A percentile compares a stretch with the other conserved stretches of the same genome.
phyloP scores from a whole-genome alignment of 331 rosid genomes.

The Pyrus hybrid region DNA sequence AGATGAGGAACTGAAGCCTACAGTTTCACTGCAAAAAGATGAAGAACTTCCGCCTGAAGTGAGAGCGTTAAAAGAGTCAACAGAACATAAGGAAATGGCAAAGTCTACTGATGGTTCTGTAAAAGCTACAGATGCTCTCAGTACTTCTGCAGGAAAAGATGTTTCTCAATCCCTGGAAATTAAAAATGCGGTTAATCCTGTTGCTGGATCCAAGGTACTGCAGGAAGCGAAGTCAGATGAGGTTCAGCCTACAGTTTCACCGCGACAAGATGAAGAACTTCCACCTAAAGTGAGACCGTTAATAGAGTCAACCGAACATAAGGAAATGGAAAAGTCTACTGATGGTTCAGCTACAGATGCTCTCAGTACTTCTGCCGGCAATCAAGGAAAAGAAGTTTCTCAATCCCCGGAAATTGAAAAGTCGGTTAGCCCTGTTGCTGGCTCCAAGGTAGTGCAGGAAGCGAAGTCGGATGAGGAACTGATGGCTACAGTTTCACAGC shows the following conservation, averaged over 20 bases:
- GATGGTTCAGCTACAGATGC: neutral
- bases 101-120: neutral
- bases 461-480: constrained; percentile 9
- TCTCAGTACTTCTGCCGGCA: neutral
- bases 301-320: neutral
- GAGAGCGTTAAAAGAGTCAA: neutral
- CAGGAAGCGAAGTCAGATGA: constrained; percentile 19
- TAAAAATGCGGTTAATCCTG: constrained; percentile 18
- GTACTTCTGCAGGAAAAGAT: neutral
- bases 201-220: constrained; percentile 1
- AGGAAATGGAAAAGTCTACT: neutral
- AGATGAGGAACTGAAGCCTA: constrained; percentile 3
- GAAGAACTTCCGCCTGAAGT: constrained; percentile 7
- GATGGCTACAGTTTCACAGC: constrained; percentile 4
- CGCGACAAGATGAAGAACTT: constrained; percentile 18
- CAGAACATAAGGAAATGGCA: neutral
- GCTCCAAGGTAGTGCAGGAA: constrained; percentile 6
- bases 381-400: no score
- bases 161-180: neutral
- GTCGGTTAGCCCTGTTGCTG: constrained; percentile 19
- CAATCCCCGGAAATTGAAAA: no score
- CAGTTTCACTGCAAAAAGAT: constrained; percentile 14
- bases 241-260: neutral
- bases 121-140: neutral
- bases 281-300: neutral